Evolutionary conservation across 116 monocot genomes (phyloP), one percentile per base, ranked within the genome.

Genomic region (Trichopus zeylanicus): DNA sequence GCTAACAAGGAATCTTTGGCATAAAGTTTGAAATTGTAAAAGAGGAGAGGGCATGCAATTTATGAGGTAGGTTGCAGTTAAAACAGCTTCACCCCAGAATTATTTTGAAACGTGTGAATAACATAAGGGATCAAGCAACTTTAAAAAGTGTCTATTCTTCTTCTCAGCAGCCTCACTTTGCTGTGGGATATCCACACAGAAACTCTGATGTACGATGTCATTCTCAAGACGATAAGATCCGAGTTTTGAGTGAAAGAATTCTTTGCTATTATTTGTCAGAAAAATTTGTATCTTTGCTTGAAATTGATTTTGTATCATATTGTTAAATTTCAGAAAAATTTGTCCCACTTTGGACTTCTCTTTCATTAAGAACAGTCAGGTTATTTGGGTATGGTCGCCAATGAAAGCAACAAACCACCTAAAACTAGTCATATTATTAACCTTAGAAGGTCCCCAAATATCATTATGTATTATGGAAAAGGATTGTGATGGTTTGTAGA

Each of bases 111-210:
- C 35, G 1, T 25, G 11, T 37, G 7, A 42, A 10, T 4, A 26
- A 33, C 6, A 65, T 1, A 0, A 66, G 7, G 2, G 65, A 29
- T 10, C 37, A 3, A 16, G 39, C 38, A 16, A 66, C 33, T 13
- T 56, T 16, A 16, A 66, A 8, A 38, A n/a, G 38, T 66, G 55
- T 9, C 65, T 18, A 55, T 39, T 23, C 12, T 66, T 66, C 0
- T n/a, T 9, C n/a, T 42, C 12, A 0, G 13, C 5, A 9, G n/a
- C 42, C 13, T n/a, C 42, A 42, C n/a, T 18, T 42, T 42, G 42
- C n/a, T 42, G 42, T 9, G 16, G 12, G 0, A n/a, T 42, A n/a
- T 18, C 42, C 12, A 42, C 42, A 42, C 0, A 42, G 4, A n/a
- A 42, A 42, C 42, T 42, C 4, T 13, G 42, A 15, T 42, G 42